Conservation (phyloP, 805 yeast species). For the Yarrowia sp. region DNA sequence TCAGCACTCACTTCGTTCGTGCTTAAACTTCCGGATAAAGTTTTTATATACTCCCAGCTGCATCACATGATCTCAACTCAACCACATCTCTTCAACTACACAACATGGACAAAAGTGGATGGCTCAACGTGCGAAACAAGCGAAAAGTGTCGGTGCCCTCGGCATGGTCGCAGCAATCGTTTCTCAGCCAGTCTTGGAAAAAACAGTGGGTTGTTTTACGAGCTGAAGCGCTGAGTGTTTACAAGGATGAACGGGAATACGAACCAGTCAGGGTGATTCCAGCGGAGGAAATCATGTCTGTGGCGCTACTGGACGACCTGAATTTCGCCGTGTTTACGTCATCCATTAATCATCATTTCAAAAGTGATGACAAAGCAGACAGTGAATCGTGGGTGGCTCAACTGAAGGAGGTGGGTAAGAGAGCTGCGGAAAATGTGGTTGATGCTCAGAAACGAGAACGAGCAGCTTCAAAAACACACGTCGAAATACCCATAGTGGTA, state of each 20-base stretch:
- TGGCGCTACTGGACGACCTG: constrained; percentile 31
- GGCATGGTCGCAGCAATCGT: constrained; percentile 1
- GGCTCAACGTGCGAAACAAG: constrained; percentile 23
- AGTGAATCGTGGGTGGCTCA: constrained; percentile 37
- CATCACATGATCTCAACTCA: neutral
- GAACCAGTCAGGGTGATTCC: constrained; percentile 35
- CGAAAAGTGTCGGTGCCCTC: constrained; percentile 18
- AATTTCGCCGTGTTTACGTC: constrained; percentile 40
- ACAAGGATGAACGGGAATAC: constrained; percentile 41
- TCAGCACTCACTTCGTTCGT: too few species aligned
- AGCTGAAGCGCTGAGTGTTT: constrained; percentile 37
- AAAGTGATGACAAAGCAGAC: constrained; percentile 35
- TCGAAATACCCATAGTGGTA: neutral
- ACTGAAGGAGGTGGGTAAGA: constrained; percentile 31
- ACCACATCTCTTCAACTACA: neutral
- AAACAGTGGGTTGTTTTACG: constrained; percentile 42
- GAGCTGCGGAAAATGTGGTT: constrained; percentile 33
- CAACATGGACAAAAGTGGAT: constrained; percentile 18
- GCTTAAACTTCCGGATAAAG: too few species aligned
- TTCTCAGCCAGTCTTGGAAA: constrained; percentile 33
- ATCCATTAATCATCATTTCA: constrained; percentile 35
- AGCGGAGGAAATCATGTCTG: constrained; percentile 39
- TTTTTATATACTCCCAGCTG: too few species aligned
- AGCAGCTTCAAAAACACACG: constrained; percentile 15
- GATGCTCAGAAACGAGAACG: constrained; percentile 28